A percentile compares a stretch with the other conserved stretches of the same genome.
phyloP scores from a whole-genome alignment of 1,284 basidiomycete genomes.

The Rhodotorula sp. region DNA sequence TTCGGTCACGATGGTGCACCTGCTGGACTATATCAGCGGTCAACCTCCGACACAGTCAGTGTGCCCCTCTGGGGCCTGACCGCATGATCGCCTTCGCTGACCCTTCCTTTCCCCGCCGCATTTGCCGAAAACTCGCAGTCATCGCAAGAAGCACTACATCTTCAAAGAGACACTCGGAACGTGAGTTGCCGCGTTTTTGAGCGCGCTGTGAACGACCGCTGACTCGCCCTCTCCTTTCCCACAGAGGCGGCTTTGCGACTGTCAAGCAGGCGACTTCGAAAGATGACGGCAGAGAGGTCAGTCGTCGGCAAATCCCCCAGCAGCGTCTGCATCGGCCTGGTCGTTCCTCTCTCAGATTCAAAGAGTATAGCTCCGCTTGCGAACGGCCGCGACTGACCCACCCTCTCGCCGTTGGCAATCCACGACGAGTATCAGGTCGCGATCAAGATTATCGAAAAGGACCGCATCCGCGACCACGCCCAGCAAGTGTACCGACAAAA shows the following conservation, averaged over 20 bases:
- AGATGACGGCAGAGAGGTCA: constrained; percentile 11
- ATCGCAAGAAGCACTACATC: constrained; percentile 16
- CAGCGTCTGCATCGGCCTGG: no score
- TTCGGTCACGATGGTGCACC: constrained; percentile 8
- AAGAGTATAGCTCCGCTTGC: no score
- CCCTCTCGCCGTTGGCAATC: neutral
- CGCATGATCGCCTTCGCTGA: neutral
- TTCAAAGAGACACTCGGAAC: constrained; percentile 16
- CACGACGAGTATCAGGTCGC: constrained; percentile 22
- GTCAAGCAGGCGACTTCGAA: constrained; percentile 28
- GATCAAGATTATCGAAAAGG: constrained; percentile 40
- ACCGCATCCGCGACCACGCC: constrained; percentile 18
- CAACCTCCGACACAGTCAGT: constrained; percentile 25
- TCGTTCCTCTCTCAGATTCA: no score
- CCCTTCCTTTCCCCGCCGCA: neutral
- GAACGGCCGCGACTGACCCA: no score
- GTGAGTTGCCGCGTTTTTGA: neutral
- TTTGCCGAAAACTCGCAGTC: neutral
- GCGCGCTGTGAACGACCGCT: fast-evolving
- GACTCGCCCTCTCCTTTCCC: neutral
- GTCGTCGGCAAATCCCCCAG: neutral
- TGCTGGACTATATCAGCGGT: constrained; percentile 22
- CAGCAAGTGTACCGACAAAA: constrained; percentile 32
- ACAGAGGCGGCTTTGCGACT: constrained; percentile 21
- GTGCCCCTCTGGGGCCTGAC: no score